These are phyloP conservation scores for Acanthamoeba divionensis DNA, from an alignment of 208 protist species.

Conservation along the genomic window DNA sequence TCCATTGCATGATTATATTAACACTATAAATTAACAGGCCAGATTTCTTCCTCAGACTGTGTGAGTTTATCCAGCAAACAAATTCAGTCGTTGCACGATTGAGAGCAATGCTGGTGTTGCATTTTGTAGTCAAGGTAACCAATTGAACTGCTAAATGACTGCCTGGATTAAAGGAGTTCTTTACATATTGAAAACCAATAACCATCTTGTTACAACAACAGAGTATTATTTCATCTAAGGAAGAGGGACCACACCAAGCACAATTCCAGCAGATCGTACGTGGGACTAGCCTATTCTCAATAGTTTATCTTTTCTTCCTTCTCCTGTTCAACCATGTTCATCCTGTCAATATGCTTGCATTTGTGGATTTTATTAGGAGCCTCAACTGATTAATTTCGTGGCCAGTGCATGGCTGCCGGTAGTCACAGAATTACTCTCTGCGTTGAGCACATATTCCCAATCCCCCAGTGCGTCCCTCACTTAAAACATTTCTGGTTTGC, in stretches of 20 bases:
- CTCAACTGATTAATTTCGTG: not conserved
- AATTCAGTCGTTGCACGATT: not conserved
- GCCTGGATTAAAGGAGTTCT: not conserved
- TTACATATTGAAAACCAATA: not conserved
- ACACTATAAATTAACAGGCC: not conserved
- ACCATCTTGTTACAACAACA: not conserved
- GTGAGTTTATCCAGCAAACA: not conserved
- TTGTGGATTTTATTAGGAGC: not conserved
- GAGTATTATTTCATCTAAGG: not conserved
- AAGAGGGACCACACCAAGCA: not conserved
- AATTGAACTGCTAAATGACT: not conserved
- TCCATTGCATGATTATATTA: not conserved
- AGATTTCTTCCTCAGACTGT: not conserved
- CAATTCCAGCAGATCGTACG: not conserved
- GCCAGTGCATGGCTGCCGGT: not conserved
- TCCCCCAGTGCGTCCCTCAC: not conserved
- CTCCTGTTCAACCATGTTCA: too few species aligned
- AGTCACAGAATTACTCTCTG: not conserved
- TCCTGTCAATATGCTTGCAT: too few species aligned
- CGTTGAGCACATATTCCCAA: not conserved
- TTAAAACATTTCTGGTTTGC: not conserved
- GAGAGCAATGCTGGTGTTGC: not conserved
- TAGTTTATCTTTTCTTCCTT: too few species aligned
- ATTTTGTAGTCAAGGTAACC: not conserved
- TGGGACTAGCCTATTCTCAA: too few species aligned